phyloP scores from a whole-genome alignment of 2,329 filamentous ascomycete species.

The Aureobasidium uvarum region DNA sequence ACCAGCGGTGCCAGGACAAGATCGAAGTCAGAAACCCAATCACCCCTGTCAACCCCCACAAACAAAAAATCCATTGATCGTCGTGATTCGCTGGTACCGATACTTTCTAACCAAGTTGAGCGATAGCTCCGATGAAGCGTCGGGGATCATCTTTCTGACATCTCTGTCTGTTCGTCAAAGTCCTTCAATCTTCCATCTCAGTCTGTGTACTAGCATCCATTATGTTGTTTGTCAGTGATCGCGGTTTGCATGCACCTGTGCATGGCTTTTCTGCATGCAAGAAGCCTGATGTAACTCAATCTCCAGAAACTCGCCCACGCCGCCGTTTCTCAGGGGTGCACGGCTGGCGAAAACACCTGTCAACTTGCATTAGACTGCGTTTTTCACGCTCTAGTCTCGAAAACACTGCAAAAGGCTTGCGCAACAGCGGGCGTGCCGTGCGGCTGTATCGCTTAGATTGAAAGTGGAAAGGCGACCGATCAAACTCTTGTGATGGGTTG shows the following conservation, averaged over 20 bases:
- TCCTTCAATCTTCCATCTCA: constrained; percentile 15
- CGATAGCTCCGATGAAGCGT: not conserved
- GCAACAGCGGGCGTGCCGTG: constrained; percentile 14
- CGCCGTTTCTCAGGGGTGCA: constrained; percentile 24
- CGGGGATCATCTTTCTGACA: not conserved
- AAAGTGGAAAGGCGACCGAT: not conserved
- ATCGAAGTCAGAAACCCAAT: constrained; percentile 4
- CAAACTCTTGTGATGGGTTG: not conserved
- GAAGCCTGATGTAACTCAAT: not conserved
- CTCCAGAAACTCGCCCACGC: not conserved
- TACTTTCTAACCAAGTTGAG: not conserved
- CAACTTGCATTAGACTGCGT: constrained; percentile 15
- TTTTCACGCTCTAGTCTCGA: constrained; percentile 3
- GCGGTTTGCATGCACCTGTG: constrained; percentile 6
- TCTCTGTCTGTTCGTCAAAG: constrained; percentile 7
- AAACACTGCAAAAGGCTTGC: constrained; percentile 18
- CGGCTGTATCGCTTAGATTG: constrained; percentile 1
- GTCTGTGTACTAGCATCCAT: not conserved
- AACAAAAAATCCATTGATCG: constrained; percentile 16
- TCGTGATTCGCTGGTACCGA: constrained; percentile 16
- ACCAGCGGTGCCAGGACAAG: not conserved
- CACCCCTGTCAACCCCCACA: constrained; percentile 23
- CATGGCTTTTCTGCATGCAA: constrained; percentile 20
- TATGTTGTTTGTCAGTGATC: not conserved
- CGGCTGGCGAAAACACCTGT: constrained; percentile 21